Percentiles rank a stretch among this genome's conserved stretches.
phyloP scores from a whole-genome alignment of 2,329 filamentous ascomycete species.

The Claviceps arundinis region DNA sequence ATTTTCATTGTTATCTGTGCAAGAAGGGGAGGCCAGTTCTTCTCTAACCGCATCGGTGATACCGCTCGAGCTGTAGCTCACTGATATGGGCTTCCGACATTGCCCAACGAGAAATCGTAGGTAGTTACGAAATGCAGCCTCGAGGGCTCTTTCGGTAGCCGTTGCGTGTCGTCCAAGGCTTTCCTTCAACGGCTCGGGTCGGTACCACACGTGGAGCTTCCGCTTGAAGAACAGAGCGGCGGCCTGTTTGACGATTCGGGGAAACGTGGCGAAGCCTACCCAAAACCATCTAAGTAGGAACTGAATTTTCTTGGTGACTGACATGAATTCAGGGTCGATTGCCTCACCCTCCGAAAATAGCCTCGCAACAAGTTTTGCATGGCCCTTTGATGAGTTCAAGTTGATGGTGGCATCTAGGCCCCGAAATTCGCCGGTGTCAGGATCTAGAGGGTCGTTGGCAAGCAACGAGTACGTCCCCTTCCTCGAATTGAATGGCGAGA shows the following conservation, averaged over 20 bases:
- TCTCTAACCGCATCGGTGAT: slow-evolving; percentile 24
- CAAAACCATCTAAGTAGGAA: slow-evolving; percentile 51
- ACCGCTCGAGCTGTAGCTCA: slow-evolving; percentile 43
- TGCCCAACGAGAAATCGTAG: slow-evolving; percentile 35
- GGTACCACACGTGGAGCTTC: slow-evolving; percentile 49
- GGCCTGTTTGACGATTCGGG: slow-evolving; percentile 51
- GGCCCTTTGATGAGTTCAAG: slow-evolving; percentile 43
- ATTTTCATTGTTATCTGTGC: slow-evolving; percentile 6
- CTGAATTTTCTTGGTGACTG: slow-evolving; percentile 23
- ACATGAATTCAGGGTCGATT: slow-evolving; percentile 35
- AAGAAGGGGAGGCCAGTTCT: slow-evolving; percentile 22
- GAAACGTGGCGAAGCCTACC: slow-evolving; percentile 53
- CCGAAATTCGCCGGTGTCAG: slow-evolving; percentile 22
- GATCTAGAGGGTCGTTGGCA: slow-evolving; percentile 31
- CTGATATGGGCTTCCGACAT: slow-evolving; percentile 27
- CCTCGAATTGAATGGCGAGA: slow-evolving; percentile 60
- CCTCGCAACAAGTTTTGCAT: slow-evolving; percentile 47
- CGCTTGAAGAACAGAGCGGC: slow-evolving; percentile 39
- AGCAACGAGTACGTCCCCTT: slow-evolving; percentile 40
- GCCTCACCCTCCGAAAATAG: slow-evolving; percentile 40
- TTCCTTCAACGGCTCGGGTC: slow-evolving; percentile 45
- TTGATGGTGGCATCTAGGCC: slow-evolving; percentile 47
- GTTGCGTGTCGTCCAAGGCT: slow-evolving; percentile 43
- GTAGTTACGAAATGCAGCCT: slow-evolving; percentile 34
- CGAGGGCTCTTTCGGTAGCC: slow-evolving; percentile 31